Evolutionary conservation across 2,329 filamentous ascomycete species (phyloP).

Genomic region (Penicillium brevicompactum): DNA sequence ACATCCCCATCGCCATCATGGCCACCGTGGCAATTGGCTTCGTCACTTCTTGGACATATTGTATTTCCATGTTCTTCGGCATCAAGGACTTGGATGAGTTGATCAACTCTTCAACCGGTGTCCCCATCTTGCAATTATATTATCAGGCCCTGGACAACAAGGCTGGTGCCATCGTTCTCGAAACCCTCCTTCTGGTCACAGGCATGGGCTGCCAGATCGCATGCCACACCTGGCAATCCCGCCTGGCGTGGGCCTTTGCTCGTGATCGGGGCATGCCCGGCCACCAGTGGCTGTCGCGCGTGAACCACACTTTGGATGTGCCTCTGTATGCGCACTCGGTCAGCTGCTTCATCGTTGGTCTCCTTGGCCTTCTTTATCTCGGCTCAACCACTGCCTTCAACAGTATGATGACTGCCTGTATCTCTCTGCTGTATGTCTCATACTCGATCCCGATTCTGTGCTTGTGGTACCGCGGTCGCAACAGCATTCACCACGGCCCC

Average conservation of each 20-base stretch:
- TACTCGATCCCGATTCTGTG: conserved; percentile 52
- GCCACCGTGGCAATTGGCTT: conserved; percentile 49
- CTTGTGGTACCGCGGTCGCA: conserved; percentile 48
- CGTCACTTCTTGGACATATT: conserved; percentile 51
- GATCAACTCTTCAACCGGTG: conserved; percentile 43
- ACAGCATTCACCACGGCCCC: conserved; percentile 48
- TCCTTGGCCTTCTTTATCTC: conserved; percentile 52
- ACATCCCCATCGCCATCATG: conserved; percentile 55
- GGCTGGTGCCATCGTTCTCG: conserved; percentile 50
- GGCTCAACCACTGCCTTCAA: conserved; percentile 47
- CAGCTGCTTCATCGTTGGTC: conserved; percentile 49
- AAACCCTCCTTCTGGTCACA: conserved; percentile 50
- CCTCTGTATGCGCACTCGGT: conserved; percentile 49
- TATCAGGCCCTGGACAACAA: conserved; percentile 46
- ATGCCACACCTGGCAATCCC: conserved; percentile 54
- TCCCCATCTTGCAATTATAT: conserved; percentile 54
- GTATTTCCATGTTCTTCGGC: conserved; percentile 53
- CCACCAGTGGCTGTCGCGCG: conserved; percentile 42
- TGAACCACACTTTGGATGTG: conserved; percentile 47
- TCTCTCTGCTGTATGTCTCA: conserved; percentile 51
- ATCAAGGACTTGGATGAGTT: conserved; percentile 48
- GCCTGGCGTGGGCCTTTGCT: conserved; percentile 56
- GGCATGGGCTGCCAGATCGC: conserved; percentile 52
- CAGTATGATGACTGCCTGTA: conserved; percentile 50
- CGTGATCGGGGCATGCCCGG: conserved; percentile 53